Evolutionary conservation across 2,329 filamentous ascomycete species (phyloP).

Genomic region (Beauveria bassiana): DNA sequence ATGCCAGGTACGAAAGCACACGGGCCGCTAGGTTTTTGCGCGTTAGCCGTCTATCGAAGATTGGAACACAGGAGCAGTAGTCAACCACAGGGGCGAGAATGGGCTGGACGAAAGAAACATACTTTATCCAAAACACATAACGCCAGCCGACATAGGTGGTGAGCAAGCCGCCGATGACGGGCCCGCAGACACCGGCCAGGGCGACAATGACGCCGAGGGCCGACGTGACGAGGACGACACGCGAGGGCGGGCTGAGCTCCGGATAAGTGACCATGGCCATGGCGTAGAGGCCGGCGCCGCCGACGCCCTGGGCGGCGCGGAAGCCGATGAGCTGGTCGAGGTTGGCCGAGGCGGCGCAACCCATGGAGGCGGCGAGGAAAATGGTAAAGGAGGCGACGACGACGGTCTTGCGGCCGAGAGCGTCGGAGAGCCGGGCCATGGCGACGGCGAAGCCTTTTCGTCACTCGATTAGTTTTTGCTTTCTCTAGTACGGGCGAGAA

Average conservation of each 20-base stretch:
- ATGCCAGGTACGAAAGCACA: slow-evolving; percentile 9
- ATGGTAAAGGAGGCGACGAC: slow-evolving; percentile 12
- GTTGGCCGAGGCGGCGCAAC: slow-evolving; percentile 13
- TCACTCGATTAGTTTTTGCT: background rate
- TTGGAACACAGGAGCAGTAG: background rate
- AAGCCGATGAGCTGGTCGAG: slow-evolving; percentile 18
- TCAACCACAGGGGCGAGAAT: background rate
- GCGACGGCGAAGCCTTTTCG: slow-evolving; percentile 15
- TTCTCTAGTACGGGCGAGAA: background rate
- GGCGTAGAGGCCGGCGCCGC: slow-evolving; percentile 18
- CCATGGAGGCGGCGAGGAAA: slow-evolving; percentile 16
- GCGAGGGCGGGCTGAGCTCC: slow-evolving; percentile 15
- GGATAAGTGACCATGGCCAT: slow-evolving; percentile 17
- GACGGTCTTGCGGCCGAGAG: slow-evolving; percentile 13
- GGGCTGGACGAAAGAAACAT: background rate
- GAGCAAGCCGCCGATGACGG: slow-evolving; percentile 16
- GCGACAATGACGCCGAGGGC: slow-evolving; percentile 16
- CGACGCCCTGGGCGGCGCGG: slow-evolving; percentile 16
- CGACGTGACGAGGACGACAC: slow-evolving; percentile 12
- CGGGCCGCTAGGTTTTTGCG: background rate
- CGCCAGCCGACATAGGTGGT: slow-evolving; percentile 14
- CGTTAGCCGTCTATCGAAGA: too few species aligned
- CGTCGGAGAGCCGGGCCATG: slow-evolving; percentile 15
- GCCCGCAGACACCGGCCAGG: slow-evolving; percentile 16
- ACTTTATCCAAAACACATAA: slow-evolving; percentile 18